Base-by-base conservation (phyloP, 805 yeast genomes). In the Starmerella sp. region DNA sequence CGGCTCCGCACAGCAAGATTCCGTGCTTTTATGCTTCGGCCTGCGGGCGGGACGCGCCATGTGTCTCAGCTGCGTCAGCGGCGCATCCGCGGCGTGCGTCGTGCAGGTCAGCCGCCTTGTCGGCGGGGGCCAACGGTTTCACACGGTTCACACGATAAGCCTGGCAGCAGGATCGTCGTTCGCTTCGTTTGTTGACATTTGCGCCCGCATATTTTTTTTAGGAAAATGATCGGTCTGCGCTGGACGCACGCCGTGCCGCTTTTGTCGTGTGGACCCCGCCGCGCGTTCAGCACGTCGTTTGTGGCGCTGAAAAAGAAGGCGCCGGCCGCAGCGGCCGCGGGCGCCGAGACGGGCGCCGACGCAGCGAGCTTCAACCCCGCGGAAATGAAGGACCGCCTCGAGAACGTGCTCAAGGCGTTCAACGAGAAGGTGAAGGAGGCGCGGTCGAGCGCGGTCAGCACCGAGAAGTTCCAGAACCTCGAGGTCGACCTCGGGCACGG, bases 401-500 rank as follows among this genome's bases (percentile, higher is more conserved):
- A 59, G n/a, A 34, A 31, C 1, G 52, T 54, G 28, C 60, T 74
- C 62, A 66, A 65, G 13, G 75, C 70, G 35, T 69, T 76, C 15
- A 75, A 73, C 37, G 79, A 78, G 57, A 76, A 75, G 55, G 71
- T 84, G 35, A 77, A 77, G 48, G 88, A 83, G 57, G 71, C 81
- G 46, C 85, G 81, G 64, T 73, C 82, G 65, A 95, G 95, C 4
- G 79, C 77, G 53, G 74, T 86, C 3, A 82, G 82, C 62, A 82
- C 90, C 1, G 73, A 72, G 34, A 76, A 83, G 17, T 86, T 88
- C 62, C 84, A 84, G 66, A 66, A 75, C 5, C 67, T 89, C 56
- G 67, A 67, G 42, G 76, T 91, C 15, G 71, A 73, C 15, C 62
- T 78, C 3, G 76, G 74, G 37, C 75, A 77, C 44, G 73, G 77